Percentiles rank a stretch among this genome's conserved stretches.
Evolutionary conservation across 2,329 filamentous ascomycete genomes (phyloP).

Genomic region (Biscogniauxia marginata): DNA sequence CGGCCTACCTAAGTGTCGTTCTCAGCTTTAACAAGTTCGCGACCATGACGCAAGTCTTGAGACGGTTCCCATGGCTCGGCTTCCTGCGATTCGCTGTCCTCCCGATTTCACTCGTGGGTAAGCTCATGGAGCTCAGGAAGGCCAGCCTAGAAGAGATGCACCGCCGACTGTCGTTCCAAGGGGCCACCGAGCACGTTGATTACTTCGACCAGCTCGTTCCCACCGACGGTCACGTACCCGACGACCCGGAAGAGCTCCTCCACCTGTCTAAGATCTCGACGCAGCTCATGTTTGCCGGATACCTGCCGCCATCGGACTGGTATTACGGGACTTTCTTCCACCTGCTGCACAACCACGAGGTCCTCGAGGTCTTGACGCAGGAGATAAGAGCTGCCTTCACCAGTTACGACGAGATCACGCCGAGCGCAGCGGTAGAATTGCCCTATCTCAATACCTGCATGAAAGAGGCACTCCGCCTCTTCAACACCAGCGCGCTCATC

Average conservation of each 20-base stretch:
- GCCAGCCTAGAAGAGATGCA: slow-evolving; percentile 2
- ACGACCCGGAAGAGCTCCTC: slow-evolving; percentile 5
- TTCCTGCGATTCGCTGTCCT: slow-evolving; percentile 8
- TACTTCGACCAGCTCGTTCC: slow-evolving; percentile 12
- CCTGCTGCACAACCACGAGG: slow-evolving; percentile 26
- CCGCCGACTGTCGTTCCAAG: slow-evolving; percentile 1
- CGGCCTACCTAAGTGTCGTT: slow-evolving; percentile 9
- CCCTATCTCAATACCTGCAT: slow-evolving; percentile 36
- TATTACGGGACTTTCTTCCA: slow-evolving; percentile 18
- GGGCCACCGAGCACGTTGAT: slow-evolving; percentile 7
- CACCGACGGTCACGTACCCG: not conserved
- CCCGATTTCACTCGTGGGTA: not conserved
- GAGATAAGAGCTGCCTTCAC: slow-evolving; percentile 35
- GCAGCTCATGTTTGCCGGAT: slow-evolving; percentile 14
- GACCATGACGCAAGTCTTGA: slow-evolving; percentile 8
- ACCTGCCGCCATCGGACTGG: slow-evolving; percentile 8
- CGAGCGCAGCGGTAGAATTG: slow-evolving; percentile 22
- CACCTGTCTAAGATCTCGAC: slow-evolving; percentile 9
- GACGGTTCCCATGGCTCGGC: slow-evolving; percentile 12
- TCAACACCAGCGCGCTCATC: slow-evolving; percentile 20
- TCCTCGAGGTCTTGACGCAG: slow-evolving; percentile 23
- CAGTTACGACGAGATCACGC: slow-evolving; percentile 31
- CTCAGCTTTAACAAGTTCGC: slow-evolving; percentile 10
- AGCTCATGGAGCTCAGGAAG: slow-evolving; percentile 1
- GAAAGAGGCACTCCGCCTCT: slow-evolving; percentile 35